phyloP scores from a whole-genome alignment of 768 basidiomycete genomes.

The Russula sp. region DNA sequence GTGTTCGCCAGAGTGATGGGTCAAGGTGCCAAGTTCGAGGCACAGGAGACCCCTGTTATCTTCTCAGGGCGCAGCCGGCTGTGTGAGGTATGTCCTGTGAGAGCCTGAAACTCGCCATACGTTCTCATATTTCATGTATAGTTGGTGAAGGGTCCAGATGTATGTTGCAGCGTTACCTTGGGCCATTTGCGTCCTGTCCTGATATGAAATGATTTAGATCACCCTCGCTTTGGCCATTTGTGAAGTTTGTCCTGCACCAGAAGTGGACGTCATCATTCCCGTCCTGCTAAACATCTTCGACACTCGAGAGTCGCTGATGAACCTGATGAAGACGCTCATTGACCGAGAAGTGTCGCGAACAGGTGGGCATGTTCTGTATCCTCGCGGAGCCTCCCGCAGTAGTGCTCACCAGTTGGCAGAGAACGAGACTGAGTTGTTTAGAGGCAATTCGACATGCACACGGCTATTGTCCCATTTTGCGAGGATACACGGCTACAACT shows the following conservation, averaged over 20 bases:
- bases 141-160: conserved; percentile 72
- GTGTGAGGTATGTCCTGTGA: conserved; percentile 29
- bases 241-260: conserved; percentile 72
- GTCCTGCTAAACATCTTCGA: conserved; percentile 86
- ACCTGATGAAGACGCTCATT: conserved; percentile 75
- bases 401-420: conserved; percentile 38
- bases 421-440: conserved; percentile 75
- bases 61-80: conserved; percentile 29
- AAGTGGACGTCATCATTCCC: conserved; percentile 80
- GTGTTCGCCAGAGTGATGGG: conserved; percentile 78
- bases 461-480: conserved; percentile 83
- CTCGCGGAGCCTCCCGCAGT: neutral
- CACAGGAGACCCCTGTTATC: conserved; percentile 39
- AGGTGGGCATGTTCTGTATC: conserved; percentile 38
- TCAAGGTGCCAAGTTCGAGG: conserved; percentile 71
- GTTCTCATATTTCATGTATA: conserved; percentile 28
- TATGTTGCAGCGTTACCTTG: conserved; percentile 32
- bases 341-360: conserved; percentile 78
- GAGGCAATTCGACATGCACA: conserved; percentile 84
- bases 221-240: conserved; percentile 79
- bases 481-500: conserved; percentile 86
- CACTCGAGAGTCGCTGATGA: conserved; percentile 62
- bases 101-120: neutral
- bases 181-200: neutral
- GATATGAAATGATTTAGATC: conserved; percentile 41